Percentiles rank a stretch among this genome's conserved stretches.
phyloP scores from a whole-genome alignment of 805 yeast genomes.

The Sugiyamaella mastotermitis region DNA sequence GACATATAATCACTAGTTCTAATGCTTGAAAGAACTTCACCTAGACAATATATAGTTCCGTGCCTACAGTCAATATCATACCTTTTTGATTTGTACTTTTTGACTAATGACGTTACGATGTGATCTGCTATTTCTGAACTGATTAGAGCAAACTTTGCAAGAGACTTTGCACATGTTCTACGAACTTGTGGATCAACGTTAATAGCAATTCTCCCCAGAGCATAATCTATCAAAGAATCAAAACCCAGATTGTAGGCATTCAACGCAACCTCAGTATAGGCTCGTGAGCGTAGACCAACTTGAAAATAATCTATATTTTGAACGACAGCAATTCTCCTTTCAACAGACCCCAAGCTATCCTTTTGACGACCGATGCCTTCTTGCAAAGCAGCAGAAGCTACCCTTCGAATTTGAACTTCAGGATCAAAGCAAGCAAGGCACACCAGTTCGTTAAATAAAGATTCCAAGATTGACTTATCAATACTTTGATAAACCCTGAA shows the following conservation, averaged over 20 bases:
- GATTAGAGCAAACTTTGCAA: conserved; percentile 20
- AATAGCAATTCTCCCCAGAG: conserved; percentile 31
- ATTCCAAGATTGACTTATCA: conserved; percentile 12
- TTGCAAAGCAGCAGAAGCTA: conserved; percentile 82
- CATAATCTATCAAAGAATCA: conserved; percentile 22
- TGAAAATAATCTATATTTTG: conserved; percentile 51
- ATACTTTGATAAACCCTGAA: conserved; percentile 36
- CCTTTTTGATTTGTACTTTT: no score
- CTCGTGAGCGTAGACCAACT: conserved; percentile 38
- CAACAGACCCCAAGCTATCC: conserved; percentile 28
- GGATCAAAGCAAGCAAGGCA: conserved; percentile 59
- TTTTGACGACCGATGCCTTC: conserved; percentile 79
- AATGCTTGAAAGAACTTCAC: conserved; percentile 14
- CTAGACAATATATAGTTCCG: conserved; percentile 23
- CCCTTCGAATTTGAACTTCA: conserved; percentile 69
- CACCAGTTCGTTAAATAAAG: conserved; percentile 36
- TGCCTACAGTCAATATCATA: conserved; percentile 18
- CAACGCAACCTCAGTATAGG: conserved; percentile 37
- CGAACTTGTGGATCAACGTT: conserved; percentile 40
- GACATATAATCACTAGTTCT: background rate
- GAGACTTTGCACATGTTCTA: conserved; percentile 36
- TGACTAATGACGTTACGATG: background rate
- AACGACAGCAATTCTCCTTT: conserved; percentile 36
- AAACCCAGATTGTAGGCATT: conserved; percentile 20
- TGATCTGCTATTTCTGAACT: background rate